Evolutionary conservation across 2,329 filamentous ascomycete species (phyloP).

Genomic region (Fusarium redolens): DNA sequence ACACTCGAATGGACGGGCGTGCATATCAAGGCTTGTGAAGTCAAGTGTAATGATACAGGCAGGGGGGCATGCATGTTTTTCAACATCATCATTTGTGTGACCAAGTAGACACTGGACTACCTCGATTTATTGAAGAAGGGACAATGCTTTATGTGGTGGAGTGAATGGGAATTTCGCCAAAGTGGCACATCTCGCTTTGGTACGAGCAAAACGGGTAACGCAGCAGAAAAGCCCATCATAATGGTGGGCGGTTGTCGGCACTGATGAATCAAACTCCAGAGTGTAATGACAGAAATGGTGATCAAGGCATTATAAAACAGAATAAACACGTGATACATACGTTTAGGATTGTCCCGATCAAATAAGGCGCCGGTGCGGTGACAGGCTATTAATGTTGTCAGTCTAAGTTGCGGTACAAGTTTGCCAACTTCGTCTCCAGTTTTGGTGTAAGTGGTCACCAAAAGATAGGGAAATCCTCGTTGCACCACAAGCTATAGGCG

Average conservation of each 20-base stretch:
- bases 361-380: constrained; percentile 11
- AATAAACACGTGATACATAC: constrained; percentile 41
- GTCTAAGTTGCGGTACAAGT: constrained; percentile 31
- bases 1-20: constrained; percentile 21
- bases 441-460: constrained; percentile 45
- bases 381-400: constrained; percentile 40
- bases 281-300: background rate
- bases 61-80: constrained; percentile 7
- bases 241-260: background rate
- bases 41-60: constrained; percentile 2
- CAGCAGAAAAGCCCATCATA: constrained; percentile 7
- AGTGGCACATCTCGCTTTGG: constrained; percentile 22
- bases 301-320: background rate
- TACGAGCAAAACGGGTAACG: constrained; percentile 43
- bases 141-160: constrained; percentile 22
- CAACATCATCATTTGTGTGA: constrained; percentile 20
- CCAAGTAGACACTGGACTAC: constrained; percentile 27
- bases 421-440: constrained; percentile 32
- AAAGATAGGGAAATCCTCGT: constrained; percentile 11
- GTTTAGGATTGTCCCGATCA: background rate
- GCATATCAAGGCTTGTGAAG: constrained; percentile 33
- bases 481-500: constrained; percentile 10
- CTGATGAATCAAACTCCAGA: background rate
- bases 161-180: constrained; percentile 11
- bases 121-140: constrained; percentile 16